Evolutionary conservation across 148 eudicot species (phyloP).

Genomic region (Hydrangea macrophylla): DNA sequence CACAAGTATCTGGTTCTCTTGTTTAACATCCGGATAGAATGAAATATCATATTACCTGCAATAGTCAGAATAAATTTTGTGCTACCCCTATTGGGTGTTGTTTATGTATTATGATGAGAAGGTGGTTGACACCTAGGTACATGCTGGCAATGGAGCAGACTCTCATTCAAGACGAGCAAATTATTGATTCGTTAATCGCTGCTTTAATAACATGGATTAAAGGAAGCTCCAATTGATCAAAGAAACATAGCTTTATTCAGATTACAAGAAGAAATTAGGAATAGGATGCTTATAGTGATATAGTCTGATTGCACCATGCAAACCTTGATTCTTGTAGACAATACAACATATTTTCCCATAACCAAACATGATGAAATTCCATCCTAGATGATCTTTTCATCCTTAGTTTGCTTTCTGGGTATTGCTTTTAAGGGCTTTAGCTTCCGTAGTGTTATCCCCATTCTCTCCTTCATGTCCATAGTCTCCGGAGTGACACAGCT

Average conservation of each 20-base stretch:
- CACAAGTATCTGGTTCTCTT: too few relatives aligned
- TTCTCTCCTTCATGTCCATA: conserved; percentile 27
- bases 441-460: conserved; percentile 23
- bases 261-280: neutral
- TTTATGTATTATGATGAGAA: too few relatives aligned
- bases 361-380: neutral
- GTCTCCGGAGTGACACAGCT: neutral
- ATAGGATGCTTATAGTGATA: too few relatives aligned
- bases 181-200: too few relatives aligned
- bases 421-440: conserved; percentile 10
- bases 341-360: neutral
- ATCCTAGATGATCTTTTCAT: neutral
- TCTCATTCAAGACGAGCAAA: too few relatives aligned
- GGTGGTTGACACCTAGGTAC: too few relatives aligned
- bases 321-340: neutral
- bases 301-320: neutral
- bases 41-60: too few relatives aligned
- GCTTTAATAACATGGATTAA: neutral
- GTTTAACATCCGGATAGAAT: too few relatives aligned
- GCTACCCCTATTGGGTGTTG: too few relatives aligned
- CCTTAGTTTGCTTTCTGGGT: conserved; percentile 5
- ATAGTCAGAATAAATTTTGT: too few relatives aligned
- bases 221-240: neutral
- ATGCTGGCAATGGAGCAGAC: too few relatives aligned
- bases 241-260: neutral